Evolutionary conservation across 306 rosid species (phyloP).

Genomic region (Astragalus glycyphyllos): DNA sequence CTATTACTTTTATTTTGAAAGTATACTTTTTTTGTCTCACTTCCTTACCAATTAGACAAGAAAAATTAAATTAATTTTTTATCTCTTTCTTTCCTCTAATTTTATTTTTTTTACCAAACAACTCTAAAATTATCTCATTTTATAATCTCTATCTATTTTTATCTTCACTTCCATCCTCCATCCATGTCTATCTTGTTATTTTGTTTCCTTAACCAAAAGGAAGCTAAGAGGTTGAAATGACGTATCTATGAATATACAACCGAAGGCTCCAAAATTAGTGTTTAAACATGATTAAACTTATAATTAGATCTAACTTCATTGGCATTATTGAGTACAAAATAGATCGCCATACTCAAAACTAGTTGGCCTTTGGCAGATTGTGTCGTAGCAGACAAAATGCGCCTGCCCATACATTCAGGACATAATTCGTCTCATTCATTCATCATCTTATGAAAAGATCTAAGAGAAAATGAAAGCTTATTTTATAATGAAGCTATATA

Average conservation of each 20-base stretch:
- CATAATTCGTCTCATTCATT: slow-evolving; percentile 45
- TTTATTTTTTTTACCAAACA: too few species aligned
- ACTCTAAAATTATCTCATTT: too few species aligned
- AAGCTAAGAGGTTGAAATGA: slow-evolving; percentile 35
- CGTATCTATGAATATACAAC: slow-evolving; percentile 40
- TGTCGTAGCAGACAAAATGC: slow-evolving; percentile 49
- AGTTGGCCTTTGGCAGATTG: slow-evolving; percentile 53
- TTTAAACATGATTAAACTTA: slow-evolving; percentile 36
- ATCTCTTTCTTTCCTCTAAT: too few species aligned
- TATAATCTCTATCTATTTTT: too few species aligned
- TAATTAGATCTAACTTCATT: slow-evolving; percentile 42
- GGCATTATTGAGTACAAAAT: slow-evolving; percentile 36
- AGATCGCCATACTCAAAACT: slow-evolving; percentile 56
- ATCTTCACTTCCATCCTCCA: not conserved
- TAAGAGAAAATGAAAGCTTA: slow-evolving; percentile 54
- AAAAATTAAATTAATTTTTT: too few species aligned
- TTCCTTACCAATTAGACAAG: too few species aligned
- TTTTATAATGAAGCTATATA: slow-evolving; percentile 39
- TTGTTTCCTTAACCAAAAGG: not conserved
- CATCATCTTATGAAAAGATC: slow-evolving; percentile 42
- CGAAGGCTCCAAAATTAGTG: slow-evolving; percentile 16
- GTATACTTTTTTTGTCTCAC: too few species aligned
- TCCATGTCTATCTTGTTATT: not conserved
- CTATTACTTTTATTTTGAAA: too few species aligned
- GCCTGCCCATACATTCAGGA: slow-evolving; percentile 46